phyloP scores from a whole-genome alignment of 2,329 filamentous ascomycete species.

The Tolypocladium paradoxum region DNA sequence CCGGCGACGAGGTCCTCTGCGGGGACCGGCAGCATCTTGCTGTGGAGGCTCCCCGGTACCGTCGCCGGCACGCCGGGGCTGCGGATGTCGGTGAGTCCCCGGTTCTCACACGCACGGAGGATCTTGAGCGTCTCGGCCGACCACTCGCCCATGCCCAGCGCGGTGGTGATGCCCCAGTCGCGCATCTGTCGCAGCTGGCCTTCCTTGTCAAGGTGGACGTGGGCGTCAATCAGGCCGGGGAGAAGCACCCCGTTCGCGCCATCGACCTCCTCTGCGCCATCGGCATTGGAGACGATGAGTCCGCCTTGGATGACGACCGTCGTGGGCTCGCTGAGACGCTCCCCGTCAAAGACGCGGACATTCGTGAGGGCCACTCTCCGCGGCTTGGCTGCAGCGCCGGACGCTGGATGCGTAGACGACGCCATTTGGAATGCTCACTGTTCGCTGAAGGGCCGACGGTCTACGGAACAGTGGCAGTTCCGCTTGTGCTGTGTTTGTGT shows the following conservation, averaged over 20 bases:
- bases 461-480: no score
- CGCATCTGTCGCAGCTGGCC: background rate
- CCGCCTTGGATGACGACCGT: background rate
- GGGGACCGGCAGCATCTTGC: background rate
- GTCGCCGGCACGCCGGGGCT: background rate
- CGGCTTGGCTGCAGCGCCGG: background rate
- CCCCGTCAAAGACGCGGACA: background rate
- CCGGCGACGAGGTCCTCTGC: background rate
- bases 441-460: background rate
- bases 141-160: slow-evolving; percentile 2
- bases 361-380: background rate
- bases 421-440: background rate
- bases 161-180: slow-evolving; percentile 3
- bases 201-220: background rate
- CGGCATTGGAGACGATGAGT: background rate
- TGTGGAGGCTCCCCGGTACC: background rate
- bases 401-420: background rate
- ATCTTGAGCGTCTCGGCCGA: background rate
- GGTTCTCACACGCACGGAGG: background rate
- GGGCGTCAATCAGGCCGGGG: slow-evolving; percentile 5
- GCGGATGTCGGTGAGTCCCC: background rate
- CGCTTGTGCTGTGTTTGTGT: no score
- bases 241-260: slow-evolving; percentile 1
- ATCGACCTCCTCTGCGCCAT: slow-evolving; percentile 20
- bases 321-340: background rate